Base-by-base conservation (phyloP, 345 rosid genomes). In the Lenwebbia sp. region DNA sequence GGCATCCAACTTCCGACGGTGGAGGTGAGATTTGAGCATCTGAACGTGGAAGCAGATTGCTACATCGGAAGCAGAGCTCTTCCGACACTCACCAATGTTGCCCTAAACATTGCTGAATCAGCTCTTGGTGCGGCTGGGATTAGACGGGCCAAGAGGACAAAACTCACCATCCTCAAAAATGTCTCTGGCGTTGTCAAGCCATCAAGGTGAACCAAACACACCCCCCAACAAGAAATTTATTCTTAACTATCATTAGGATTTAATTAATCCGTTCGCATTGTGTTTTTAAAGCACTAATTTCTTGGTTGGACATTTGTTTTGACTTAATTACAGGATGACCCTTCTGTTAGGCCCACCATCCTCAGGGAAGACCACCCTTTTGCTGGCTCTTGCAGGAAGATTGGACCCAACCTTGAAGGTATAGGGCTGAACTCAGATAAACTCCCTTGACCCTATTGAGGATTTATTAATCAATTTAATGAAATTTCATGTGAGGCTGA, bases 281-380 rank as follows among this genome's bases (percentile, higher is more conserved):
- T 47, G 81, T 1, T 70, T 23, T 22, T 70, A 37, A 19, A 70
- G 17, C 81, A 70, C 7, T 70, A 70, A 37, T 70, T 37, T 4
- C 47, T 70, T 21, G 47, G 78, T 70, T 70, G 22, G 5, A 15
- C 25, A 10, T 70, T 19, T 70, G 13, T 37, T 10, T 49, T 54
- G 40, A 60, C 52, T 56, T 70, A 70, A 50, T 82, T 26, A 26
- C 74, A 96, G 98, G 88, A 94, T 95, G 98, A 84, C 98, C 10
- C 93, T 96, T 5, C 88, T 96, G 70, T 84, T 95, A 40, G 99
- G 99, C 3, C 99, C 99, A 12, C 99, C 99, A 25, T 94, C 99
- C 41, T 95, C 99, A 2, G 99, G 99, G 13, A 96, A 96, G 90
- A 95, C 98, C 21, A 95, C 96, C 28, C 92, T 96, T 85, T 87